Percentiles rank a stretch among this genome's conserved stretches.
Evolutionary conservation across 2,329 filamentous ascomycete genomes (phyloP).

Genomic region (Apiospora aurea): DNA sequence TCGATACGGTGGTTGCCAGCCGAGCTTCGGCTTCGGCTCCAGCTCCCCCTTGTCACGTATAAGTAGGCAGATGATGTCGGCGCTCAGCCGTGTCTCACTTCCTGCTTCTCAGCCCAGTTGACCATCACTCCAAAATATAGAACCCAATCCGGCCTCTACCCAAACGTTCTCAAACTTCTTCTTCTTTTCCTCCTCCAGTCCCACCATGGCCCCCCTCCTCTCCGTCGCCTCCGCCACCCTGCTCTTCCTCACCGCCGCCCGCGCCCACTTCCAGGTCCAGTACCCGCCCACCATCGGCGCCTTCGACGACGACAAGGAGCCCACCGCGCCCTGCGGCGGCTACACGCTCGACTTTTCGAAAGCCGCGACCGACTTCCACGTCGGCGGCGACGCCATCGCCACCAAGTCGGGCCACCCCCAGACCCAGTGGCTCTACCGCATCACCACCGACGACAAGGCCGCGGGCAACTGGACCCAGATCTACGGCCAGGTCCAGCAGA

Average conservation of each 20-base stretch:
- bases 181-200: neutral
- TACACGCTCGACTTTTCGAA: conserved; percentile 52
- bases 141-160: neutral
- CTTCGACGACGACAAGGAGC: conserved; percentile 55
- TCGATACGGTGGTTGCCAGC: neutral
- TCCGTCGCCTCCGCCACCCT: conserved; percentile 42
- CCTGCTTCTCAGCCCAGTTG: neutral
- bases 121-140: neutral
- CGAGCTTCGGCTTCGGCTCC: neutral
- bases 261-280: conserved; percentile 62
- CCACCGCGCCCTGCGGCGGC: conserved; percentile 61
- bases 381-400: conserved; percentile 61
- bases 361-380: conserved; percentile 59
- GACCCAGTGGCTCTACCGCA: conserved; percentile 64
- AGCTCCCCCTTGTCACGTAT: neutral
- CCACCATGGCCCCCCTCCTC: conserved; percentile 48
- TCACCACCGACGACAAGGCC: conserved; percentile 57
- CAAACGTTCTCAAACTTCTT: too few relatives aligned
- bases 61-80: conserved; percentile 2
- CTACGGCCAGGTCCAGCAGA: conserved; percentile 61
- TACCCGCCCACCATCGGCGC: conserved; percentile 55
- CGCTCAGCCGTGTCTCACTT: conserved; percentile 13
- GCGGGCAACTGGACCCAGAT: conserved; percentile 61
- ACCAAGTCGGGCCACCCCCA: conserved; percentile 58
- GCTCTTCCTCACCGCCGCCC: conserved; percentile 49